Conservation (phyloP, 129 eudicot species). For the Artemisia argyi region DNA sequence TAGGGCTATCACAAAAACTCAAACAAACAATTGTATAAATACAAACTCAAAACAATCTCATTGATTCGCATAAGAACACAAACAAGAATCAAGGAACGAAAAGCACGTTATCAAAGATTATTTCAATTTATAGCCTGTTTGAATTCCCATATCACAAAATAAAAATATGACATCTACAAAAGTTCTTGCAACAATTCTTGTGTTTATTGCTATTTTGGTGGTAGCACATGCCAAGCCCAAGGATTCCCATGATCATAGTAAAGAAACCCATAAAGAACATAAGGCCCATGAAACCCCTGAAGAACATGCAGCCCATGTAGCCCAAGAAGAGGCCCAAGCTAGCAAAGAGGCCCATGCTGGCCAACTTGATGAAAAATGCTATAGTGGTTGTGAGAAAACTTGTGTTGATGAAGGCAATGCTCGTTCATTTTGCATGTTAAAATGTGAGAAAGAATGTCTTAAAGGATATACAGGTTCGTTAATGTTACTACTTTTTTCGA, state of each 20-base stretch:
- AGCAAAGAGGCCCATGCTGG: not conserved
- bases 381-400: conserved; percentile 17
- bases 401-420: conserved; percentile 32
- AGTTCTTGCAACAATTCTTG: conserved; percentile 3
- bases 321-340: too few relatives aligned
- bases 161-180: conserved; percentile 22
- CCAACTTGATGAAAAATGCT: conserved; percentile 17
- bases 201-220: conserved; percentile 23
- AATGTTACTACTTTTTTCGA: too few relatives aligned
- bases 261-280: too few relatives aligned
- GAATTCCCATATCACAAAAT: not conserved
- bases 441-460: conserved; percentile 29
- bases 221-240: conserved; percentile 9
- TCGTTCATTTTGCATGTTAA: conserved; percentile 30
- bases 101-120: too few relatives aligned
- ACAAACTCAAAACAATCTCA: not conserved
- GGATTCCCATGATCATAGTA: not conserved
- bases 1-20: conserved; percentile 30
- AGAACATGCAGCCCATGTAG: too few relatives aligned
- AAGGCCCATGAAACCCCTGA: too few relatives aligned
- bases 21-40: conserved; percentile 16
- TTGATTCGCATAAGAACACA: not conserved
- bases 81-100: too few relatives aligned
- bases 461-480: conserved; percentile 23
- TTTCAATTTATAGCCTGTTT: not conserved